Base-by-base conservation (phyloP, 257 asterid genomes). In the Solanum pinnatisectum region DNA sequence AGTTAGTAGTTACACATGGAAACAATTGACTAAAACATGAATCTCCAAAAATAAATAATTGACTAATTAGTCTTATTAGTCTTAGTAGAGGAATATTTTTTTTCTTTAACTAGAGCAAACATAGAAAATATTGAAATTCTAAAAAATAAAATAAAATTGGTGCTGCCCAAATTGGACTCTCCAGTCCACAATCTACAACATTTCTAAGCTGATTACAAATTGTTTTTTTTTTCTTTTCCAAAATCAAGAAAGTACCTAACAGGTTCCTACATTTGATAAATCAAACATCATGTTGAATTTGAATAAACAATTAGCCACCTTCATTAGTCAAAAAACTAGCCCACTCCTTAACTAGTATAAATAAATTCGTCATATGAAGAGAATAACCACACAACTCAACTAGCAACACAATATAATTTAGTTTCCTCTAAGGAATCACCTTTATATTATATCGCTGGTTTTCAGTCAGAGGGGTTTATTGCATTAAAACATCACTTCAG, bases 91-190 rank as follows among this genome's bases (percentile, higher is more conserved):
- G 56, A 46, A 49, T 49, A 14, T 49, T 49, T 49, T 49, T 49
- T 49, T 15, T 49, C 59, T 49, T 2, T 49, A 49, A 49, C 20
- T 49, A 49, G 59, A 49, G 59, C 59, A 49, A 49, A 49, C 59
- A 15, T 49, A 49, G 22, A 49, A 14, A 49, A 49, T 49, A 49
- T 49, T 49, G 22, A 49, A 49, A 49, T 49, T 20, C 22, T 49
- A 14, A 46, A 46, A 44, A 44, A 44, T 32, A 32, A 60, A n/a
- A 10, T 30, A 59, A 87, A 63, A 40, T 14, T n/a, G 49, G 67
- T 90, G 89, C 89, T 49, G 68, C 88, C 90, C 89, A 88, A 90
- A 70, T 81, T 88, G 85, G 93, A 91, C 92, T 88, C 84, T 52
- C 59, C 36, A 87, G 32, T 90, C 73, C 56, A 83, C 83, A 39